Percentiles rank a stretch among this genome's conserved stretches.
Evolutionary conservation across 2,329 filamentous ascomycete genomes (phyloP).

Genomic region (Thermothelomyces thermophilus): DNA sequence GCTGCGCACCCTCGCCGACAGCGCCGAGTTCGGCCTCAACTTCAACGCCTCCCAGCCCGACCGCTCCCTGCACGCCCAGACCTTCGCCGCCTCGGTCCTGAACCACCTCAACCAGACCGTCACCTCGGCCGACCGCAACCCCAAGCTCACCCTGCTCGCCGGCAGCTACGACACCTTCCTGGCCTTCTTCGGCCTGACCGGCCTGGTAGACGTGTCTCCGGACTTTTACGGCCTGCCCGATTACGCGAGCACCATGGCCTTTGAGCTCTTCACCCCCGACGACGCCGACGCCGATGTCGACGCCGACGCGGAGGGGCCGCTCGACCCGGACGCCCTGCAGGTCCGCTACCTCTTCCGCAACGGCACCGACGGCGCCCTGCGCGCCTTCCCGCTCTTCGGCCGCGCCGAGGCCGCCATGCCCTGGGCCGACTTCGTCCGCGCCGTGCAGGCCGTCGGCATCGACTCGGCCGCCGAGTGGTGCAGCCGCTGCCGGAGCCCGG

Average conservation of each 20-base stretch:
- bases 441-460: constrained; percentile 39
- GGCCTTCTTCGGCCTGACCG: constrained; percentile 55
- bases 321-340: constrained; percentile 37
- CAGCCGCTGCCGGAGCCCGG: constrained; percentile 63
- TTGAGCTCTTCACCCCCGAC: constrained; percentile 60
- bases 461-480: constrained; percentile 70
- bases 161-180: constrained; percentile 57
- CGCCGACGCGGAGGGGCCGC: too few species aligned
- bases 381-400: constrained; percentile 54
- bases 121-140: constrained; percentile 31
- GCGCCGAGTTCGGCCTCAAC: constrained; percentile 75
- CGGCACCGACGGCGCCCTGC: constrained; percentile 51
- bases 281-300: constrained; percentile 32
- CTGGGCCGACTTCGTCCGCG: constrained; percentile 61
- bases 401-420: constrained; percentile 47
- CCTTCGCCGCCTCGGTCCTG: constrained; percentile 45
- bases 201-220: constrained; percentile 42
- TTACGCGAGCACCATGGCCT: constrained; percentile 75
- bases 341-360: constrained; percentile 59
- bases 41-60: constrained; percentile 68
- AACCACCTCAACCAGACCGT: constrained; percentile 48
- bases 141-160: constrained; percentile 37
- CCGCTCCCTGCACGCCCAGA: constrained; percentile 40
- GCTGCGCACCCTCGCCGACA: constrained; percentile 67
- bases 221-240: constrained; percentile 74